phyloP scores from a whole-genome alignment of 345 rosid genomes.

The Salix brachista region DNA sequence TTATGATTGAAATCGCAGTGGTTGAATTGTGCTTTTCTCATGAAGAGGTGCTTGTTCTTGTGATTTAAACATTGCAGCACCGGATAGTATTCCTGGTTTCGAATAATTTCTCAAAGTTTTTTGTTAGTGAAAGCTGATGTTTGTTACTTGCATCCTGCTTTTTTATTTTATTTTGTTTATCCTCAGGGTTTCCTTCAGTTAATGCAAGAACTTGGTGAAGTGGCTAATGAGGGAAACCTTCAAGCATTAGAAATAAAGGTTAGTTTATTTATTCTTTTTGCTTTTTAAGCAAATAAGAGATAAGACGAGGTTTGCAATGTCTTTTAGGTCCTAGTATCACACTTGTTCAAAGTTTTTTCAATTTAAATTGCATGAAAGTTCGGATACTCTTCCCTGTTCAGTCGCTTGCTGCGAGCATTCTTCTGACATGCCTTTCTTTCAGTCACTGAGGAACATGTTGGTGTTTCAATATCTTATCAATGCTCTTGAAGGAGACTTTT shows the following conservation, averaged over 20 bases:
- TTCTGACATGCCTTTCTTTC: constrained; percentile 25
- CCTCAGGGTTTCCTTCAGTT: constrained; percentile 60
- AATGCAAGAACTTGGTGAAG: constrained; percentile 45
- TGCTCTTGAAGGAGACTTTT: constrained; percentile 63
- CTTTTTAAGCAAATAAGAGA: background rate
- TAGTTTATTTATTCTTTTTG: constrained; percentile 9
- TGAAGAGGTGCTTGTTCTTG: background rate
- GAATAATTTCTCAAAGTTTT: background rate
- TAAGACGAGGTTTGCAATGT: background rate
- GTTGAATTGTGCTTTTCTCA: background rate
- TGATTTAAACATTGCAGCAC: background rate
- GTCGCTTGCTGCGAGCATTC: background rate
- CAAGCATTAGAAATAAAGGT: constrained; percentile 48
- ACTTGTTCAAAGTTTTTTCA: background rate
- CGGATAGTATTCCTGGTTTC: background rate
- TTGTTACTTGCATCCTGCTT: background rate
- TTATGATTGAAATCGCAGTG: background rate
- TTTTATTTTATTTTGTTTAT: constrained; percentile 5
- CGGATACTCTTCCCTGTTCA: background rate
- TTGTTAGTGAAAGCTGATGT: background rate
- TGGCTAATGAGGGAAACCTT: constrained; percentile 26
- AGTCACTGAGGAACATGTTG: constrained; percentile 61
- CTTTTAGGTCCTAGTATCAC: background rate
- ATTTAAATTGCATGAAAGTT: background rate
- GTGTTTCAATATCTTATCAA: constrained; percentile 68